Conservation (phyloP, 768 basidiomycete genomes). For the Tulasnella sp. region DNA sequence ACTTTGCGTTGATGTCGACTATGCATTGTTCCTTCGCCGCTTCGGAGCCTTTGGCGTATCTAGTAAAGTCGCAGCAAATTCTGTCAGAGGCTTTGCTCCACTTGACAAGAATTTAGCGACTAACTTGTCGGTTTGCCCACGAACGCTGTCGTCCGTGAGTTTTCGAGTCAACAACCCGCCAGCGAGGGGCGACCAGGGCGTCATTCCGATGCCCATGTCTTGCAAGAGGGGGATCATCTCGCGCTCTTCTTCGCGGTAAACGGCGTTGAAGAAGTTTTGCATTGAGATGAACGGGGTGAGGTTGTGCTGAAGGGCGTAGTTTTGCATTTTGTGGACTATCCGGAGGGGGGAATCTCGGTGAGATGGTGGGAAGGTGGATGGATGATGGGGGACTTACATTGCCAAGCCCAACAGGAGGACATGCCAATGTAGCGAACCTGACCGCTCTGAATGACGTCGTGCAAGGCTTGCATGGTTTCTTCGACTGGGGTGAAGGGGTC, state of each 20-base stretch:
- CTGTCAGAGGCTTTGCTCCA: neutral
- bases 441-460: constrained; percentile 28
- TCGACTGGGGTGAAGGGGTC: constrained; percentile 31
- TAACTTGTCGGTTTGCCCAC: neutral
- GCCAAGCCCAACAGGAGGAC: constrained; percentile 26
- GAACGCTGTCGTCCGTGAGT: neutral
- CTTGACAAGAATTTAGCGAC: neutral
- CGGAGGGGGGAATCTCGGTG: neutral
- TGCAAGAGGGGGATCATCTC: constrained; percentile 17
- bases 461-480: constrained; percentile 38
- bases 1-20: neutral
- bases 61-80: neutral
- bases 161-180: constrained; percentile 12
- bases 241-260: constrained; percentile 19
- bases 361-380: neutral
- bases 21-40: neutral
- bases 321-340: constrained; percentile 11
- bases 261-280: constrained; percentile 10
- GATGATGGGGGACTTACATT: constrained; percentile 4
- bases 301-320: neutral
- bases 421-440: constrained; percentile 36
- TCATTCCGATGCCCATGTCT: constrained; percentile 14
- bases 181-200: constrained; percentile 19
- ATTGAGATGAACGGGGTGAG: constrained; percentile 11
- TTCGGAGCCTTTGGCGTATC: neutral